A percentile compares a stretch with the other conserved stretches of the same genome.
phyloP scores from a whole-genome alignment of 1,284 basidiomycete species.

The Apiotrichum laibachii region DNA sequence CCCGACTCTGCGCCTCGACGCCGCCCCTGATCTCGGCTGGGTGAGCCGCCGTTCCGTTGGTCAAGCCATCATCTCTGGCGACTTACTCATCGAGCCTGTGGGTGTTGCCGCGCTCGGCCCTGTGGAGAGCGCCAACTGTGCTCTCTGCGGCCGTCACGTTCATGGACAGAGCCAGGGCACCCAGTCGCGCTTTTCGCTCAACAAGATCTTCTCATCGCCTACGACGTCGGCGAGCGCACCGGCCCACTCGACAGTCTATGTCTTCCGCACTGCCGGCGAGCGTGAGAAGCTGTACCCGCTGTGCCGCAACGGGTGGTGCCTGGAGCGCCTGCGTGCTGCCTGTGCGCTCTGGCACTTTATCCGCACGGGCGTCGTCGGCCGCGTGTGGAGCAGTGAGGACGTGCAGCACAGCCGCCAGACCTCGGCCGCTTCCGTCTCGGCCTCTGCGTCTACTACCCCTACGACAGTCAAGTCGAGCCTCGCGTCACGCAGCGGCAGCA shows the following conservation, averaged over 20 bases:
- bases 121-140: constrained; percentile 55
- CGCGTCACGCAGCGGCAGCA: too few species aligned
- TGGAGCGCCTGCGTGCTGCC: constrained; percentile 68
- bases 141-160: constrained; percentile 65
- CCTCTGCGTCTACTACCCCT: not conserved
- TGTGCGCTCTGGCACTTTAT: constrained; percentile 90
- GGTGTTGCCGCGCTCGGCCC: constrained; percentile 31
- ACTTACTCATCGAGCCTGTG: constrained; percentile 85
- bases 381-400: constrained; percentile 77
- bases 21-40: constrained; percentile 93
- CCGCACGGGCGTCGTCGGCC: constrained; percentile 72
- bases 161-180: constrained; percentile 20
- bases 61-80: constrained; percentile 79
- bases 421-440: not conserved
- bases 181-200: constrained; percentile 51
- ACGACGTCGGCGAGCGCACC: constrained; percentile 17
- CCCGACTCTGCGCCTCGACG: constrained; percentile 83
- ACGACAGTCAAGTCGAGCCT: too few species aligned
- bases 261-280: constrained; percentile 51
- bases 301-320: constrained; percentile 61
- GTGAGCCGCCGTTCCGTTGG: constrained; percentile 82
- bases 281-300: constrained; percentile 61
- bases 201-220: constrained; percentile 43
- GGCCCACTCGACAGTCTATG: constrained; percentile 38
- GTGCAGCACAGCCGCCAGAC: constrained; percentile 10